These are phyloP conservation scores for Stephania cephalantha DNA, from an alignment of 164 flowering plant genomes.

Conservation along the genomic window DNA sequence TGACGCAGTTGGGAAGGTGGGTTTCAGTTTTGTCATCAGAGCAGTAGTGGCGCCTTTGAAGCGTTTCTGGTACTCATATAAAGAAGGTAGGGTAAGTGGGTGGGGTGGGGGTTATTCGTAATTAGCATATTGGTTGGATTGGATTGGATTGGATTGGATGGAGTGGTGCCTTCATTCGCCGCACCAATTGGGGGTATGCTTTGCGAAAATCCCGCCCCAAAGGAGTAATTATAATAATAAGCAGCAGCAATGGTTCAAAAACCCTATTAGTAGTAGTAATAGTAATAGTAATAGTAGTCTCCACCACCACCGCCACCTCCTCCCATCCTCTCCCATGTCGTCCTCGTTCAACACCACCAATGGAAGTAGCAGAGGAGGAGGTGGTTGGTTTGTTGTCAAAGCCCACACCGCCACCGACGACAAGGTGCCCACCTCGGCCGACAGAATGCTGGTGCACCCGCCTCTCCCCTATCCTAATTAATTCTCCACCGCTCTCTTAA, in stretches of 20 bases:
- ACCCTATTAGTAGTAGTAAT: neutral
- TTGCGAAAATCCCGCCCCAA: too few species aligned
- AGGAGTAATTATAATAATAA: too few species aligned
- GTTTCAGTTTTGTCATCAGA: too few species aligned
- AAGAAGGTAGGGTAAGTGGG: too few species aligned
- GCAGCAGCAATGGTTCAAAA: neutral
- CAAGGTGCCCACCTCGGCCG: constrained; percentile 25
- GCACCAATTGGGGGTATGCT: too few species aligned
- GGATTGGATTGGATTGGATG: too few species aligned
- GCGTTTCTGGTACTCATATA: too few species aligned
- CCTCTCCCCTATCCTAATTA: neutral
- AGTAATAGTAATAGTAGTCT: neutral
- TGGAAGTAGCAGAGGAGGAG: constrained; percentile 18
- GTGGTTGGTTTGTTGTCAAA: constrained; percentile 22
- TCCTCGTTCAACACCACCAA: constrained; percentile 8
- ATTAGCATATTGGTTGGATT: too few species aligned
- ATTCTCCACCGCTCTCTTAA: neutral
- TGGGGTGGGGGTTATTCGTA: too few species aligned
- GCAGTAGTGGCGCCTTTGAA: too few species aligned
- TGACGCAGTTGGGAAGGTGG: too few species aligned
- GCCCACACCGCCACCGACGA: constrained; percentile 40
- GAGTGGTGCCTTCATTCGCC: too few species aligned
- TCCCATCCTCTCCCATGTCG: neutral
- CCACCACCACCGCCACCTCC: neutral
- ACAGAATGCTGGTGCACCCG: constrained; percentile 48